These are phyloP conservation scores for Harringtonia lauricola DNA, from an alignment of 2,329 filamentous ascomycete genomes.

Conservation along the genomic window DNA sequence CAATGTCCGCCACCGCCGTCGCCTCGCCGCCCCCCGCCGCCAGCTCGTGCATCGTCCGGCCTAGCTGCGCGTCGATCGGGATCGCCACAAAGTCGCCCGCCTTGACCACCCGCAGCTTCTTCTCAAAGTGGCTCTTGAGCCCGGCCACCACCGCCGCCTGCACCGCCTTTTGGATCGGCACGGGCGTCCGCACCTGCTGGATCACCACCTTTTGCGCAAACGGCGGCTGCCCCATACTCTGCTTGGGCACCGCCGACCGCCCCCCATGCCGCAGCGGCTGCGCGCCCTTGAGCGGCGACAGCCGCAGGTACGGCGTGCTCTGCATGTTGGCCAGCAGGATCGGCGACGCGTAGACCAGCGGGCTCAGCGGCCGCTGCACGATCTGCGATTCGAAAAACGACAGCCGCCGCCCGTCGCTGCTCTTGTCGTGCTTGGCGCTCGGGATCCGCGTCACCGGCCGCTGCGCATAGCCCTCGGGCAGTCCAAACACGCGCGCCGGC, in stretches of 20 bases:
- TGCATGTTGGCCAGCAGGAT: constrained; percentile 79
- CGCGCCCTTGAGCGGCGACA: constrained; percentile 47
- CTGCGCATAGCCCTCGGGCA: constrained; percentile 64
- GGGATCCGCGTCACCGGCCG: constrained; percentile 50
- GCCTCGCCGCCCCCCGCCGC: constrained; percentile 46
- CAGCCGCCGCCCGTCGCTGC: constrained; percentile 37
- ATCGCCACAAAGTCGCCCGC: constrained; percentile 83
- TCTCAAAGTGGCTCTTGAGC: constrained; percentile 80
- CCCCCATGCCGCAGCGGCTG: constrained; percentile 26
- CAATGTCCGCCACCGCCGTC: constrained; percentile 61
- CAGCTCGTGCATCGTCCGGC: constrained; percentile 67
- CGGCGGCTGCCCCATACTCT: constrained; percentile 46
- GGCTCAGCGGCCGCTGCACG: constrained; percentile 43
- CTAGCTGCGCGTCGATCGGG: constrained; percentile 76
- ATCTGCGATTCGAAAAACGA: constrained; percentile 63
- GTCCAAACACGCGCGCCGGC: constrained; percentile 76
- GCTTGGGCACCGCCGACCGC: too few species aligned
- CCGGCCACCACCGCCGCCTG: constrained; percentile 81
- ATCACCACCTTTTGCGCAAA: constrained; percentile 70
- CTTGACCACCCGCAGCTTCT: constrained; percentile 70
- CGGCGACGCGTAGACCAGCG: constrained; percentile 67
- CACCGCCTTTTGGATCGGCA: constrained; percentile 74
- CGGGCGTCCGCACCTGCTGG: constrained; percentile 77
- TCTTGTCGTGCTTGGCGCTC: constrained; percentile 38
- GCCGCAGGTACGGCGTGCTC: constrained; percentile 63